Base-by-base conservation (phyloP, 2,329 filamentous ascomycete genomes). In the Pestalotiopsis sp. region DNA sequence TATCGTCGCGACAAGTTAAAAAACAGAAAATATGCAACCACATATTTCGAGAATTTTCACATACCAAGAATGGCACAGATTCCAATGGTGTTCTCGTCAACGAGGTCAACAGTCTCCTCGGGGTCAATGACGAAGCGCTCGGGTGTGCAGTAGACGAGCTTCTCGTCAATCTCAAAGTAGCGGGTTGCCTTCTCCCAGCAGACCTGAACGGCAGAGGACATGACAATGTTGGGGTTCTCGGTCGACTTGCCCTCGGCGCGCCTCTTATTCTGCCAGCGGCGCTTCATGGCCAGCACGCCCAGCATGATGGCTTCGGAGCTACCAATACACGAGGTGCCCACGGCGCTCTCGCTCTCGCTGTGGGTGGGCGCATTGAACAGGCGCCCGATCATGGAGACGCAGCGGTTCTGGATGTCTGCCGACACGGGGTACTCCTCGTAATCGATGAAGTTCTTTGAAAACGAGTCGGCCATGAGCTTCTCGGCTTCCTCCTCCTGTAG, bases 391-490 rank as follows among this genome's bases (percentile, higher is more conserved):
- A 94, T 94, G 80, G 89, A 92, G 70, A 94, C 92, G 76, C 94
- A 97, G 73, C 95, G 92, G 85, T 95, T 97, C 81, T 98, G 94
- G 77, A 94, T 94, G 72, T 94, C 92, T 66, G 92, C 92, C 0
- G 90, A 90, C 77, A 93, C 91, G 1, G 92, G 92, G 76, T 94
- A 94, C 79, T 94, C 92, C 77, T 94, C 92, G 78, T 94, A 94
- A 78, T 94, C 92, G 80, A 94, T 94, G 79, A 98, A 98, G 86
- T 98, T 98, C 81, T 97, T 98, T 79, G 92, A 89, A 79, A 98
- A 94, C 65, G 92, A 89, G 71, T 98, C 94, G 71, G 90, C 84
- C 95, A 98, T 98, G 81, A 98, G 92, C 81, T 97, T 94, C 82
- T 98, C 94, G 22, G 92, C 94, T 80, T 98, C 95, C 59, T 97